Percentiles rank a stretch among this genome's conserved stretches.
phyloP scores from a whole-genome alignment of 306 rosid species.

The Hippophae rhamnoides region DNA sequence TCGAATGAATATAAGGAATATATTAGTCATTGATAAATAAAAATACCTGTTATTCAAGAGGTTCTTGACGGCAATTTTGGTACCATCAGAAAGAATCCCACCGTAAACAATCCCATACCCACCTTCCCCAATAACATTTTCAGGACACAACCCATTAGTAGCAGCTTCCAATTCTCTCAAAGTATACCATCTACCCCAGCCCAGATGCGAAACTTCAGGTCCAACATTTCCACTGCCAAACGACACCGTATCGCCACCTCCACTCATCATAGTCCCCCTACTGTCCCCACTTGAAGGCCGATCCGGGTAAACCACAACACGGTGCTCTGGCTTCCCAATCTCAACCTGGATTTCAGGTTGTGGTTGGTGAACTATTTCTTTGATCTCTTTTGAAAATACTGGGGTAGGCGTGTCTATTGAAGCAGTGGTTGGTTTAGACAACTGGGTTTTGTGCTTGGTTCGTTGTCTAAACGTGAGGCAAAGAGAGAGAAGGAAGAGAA shows the following conservation, averaged over 20 bases:
- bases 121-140: conserved; percentile 92
- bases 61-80: conserved; percentile 76
- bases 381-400: conserved; percentile 62
- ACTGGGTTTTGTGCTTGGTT: conserved; percentile 14
- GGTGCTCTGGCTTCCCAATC: conserved; percentile 60
- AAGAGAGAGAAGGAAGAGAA: conserved; percentile 76
- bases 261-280: conserved; percentile 32
- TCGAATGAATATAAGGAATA: background rate
- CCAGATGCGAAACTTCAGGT: conserved; percentile 89
- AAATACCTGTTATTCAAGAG: conserved; percentile 82
- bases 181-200: conserved; percentile 98
- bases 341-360: conserved; percentile 63
- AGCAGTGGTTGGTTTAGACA: conserved; percentile 10
- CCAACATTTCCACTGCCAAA: conserved; percentile 58
- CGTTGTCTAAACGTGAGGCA: conserved; percentile 79
- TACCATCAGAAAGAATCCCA: conserved; percentile 67
- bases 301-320: conserved; percentile 61
- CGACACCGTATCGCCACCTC: conserved; percentile 39
- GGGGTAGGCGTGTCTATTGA: conserved; percentile 29
- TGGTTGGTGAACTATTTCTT: conserved; percentile 51
- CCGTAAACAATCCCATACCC: conserved; percentile 90
- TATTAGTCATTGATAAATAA: background rate
- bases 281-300: conserved; percentile 84
- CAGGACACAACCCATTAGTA: conserved; percentile 62
- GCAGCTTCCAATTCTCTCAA: conserved; percentile 90